Base-by-base conservation (phyloP, 129 eudicot genomes). In the Gnaphalium uliginosum region DNA sequence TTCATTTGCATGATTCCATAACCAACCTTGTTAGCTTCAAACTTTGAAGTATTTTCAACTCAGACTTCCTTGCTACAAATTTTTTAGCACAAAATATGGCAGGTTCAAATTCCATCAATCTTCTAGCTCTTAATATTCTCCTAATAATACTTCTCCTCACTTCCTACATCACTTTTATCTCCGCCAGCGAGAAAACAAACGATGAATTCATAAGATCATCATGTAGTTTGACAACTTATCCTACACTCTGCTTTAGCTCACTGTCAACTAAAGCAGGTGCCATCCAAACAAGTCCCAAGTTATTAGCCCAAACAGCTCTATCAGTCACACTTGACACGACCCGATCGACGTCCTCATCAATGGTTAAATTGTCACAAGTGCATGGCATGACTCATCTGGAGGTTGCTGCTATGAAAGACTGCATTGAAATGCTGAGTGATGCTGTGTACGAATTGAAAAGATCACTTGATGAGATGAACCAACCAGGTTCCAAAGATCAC, bases 201-300 rank as follows among this genome's bases (percentile, higher is more conserved):
- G 25, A 68, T 1, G 78, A 82, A n/a, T 86, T 82, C 75, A 79
- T 82, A 2, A 82, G 67, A 86, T 27, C 80, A 46, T 86, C 89
- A 10, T 86, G 89, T 76, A 70, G 69, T 51, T 29, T 80, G 30
- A 86, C 89, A 61, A 73, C 59, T 17, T 86, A 86, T 76, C 87
- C 87, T 24, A 69, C 57, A 9, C 81, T 86, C 1, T 86, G 90
- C 51, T 80, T 68, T 76, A 83, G 76, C 79, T 80, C 90, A 26
- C 83, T 83, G 0, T 80, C 87, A 25, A 62, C 66, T 30, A 73
- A 29, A 53, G 74, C 87, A 23, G 64, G 71, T 32, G 82, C 66
- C 13, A 85, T 85, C 75, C 79, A 79, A 53, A 66, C 76, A 57
- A 75, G 73, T 74, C 86, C 87, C 4, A 79, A 80, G 57, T 73